These are phyloP conservation scores for Sporothrix curviconia DNA, from an alignment of 2,329 filamentous ascomycete species.

Conservation along the genomic window DNA sequence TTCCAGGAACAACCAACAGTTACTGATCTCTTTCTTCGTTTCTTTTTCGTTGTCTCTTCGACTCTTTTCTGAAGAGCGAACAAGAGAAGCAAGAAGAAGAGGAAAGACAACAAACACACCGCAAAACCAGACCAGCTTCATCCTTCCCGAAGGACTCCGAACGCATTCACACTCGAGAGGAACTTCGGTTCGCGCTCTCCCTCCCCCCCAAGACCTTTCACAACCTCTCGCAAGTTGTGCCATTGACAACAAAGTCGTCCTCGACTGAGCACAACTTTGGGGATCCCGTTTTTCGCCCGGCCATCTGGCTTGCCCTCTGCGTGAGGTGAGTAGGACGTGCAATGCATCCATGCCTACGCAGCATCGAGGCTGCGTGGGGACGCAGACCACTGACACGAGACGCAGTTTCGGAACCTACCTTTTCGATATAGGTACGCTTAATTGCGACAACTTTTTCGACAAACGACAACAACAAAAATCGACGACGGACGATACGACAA, in stretches of 20 bases:
- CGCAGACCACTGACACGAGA: constrained; percentile 1
- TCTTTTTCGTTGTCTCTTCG: constrained; percentile 5
- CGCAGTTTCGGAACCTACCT: constrained; percentile 27
- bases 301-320: constrained; percentile 77
- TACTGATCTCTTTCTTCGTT: not conserved
- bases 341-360: too few relatives aligned
- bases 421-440: constrained; percentile 39
- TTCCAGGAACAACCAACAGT: too few relatives aligned
- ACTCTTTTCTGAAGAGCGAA: not conserved
- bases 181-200: constrained; percentile 17
- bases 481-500: constrained; percentile 13
- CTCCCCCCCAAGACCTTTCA: constrained; percentile 3
- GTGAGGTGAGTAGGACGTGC: constrained; percentile 65
- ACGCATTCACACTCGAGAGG: not conserved
- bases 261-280: constrained; percentile 44
- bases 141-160: constrained; percentile 1
- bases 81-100: not conserved
- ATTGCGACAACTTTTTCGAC: constrained; percentile 40
- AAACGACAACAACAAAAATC: constrained; percentile 22
- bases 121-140: not conserved
- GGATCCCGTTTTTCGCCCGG: constrained; percentile 50
- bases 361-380: not conserved
- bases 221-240: constrained; percentile 8
- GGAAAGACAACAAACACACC: not conserved
- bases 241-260: constrained; percentile 29